Evolutionary conservation across 2,329 filamentous ascomycete genomes (phyloP).

Genomic region (Alternaria sp.): DNA sequence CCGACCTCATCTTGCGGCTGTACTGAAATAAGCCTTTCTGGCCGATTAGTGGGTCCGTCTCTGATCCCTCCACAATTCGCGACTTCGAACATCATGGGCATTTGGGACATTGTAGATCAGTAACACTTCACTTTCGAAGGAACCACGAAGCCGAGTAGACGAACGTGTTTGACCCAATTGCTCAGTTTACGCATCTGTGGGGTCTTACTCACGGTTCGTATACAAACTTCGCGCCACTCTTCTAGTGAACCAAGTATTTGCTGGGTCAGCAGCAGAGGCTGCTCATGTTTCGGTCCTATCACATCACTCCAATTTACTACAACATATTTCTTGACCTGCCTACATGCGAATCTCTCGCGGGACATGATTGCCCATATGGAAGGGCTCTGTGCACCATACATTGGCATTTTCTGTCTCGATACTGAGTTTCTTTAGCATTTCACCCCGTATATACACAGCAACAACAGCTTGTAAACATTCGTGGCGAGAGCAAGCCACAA

Average conservation of each 20-base stretch:
- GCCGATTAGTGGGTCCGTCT: not conserved
- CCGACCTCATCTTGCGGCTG: not conserved
- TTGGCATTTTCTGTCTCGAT: not conserved
- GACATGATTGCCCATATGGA: not conserved
- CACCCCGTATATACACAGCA: not conserved
- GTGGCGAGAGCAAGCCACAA: not conserved
- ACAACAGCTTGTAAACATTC: not conserved
- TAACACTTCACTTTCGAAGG: not conserved
- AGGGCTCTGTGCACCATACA: not conserved
- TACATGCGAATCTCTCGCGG: not conserved
- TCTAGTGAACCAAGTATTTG: not conserved
- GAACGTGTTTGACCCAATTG: not conserved
- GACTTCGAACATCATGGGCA: not conserved
- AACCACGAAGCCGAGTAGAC: not conserved
- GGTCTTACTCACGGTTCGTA: not conserved
- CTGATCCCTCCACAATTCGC: not conserved
- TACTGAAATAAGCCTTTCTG: not conserved
- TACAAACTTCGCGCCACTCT: not conserved
- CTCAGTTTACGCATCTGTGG: not conserved
- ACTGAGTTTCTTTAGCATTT: not conserved
- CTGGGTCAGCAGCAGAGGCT: not conserved
- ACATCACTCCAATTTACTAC: not conserved
- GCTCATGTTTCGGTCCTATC: not conserved
- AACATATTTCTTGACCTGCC: not conserved
- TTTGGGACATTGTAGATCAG: not conserved